Percentiles rank a stretch among this genome's conserved stretches.
phyloP scores from a whole-genome alignment of 192 early-diverging fungal species.

The Coemansia sp. region DNA sequence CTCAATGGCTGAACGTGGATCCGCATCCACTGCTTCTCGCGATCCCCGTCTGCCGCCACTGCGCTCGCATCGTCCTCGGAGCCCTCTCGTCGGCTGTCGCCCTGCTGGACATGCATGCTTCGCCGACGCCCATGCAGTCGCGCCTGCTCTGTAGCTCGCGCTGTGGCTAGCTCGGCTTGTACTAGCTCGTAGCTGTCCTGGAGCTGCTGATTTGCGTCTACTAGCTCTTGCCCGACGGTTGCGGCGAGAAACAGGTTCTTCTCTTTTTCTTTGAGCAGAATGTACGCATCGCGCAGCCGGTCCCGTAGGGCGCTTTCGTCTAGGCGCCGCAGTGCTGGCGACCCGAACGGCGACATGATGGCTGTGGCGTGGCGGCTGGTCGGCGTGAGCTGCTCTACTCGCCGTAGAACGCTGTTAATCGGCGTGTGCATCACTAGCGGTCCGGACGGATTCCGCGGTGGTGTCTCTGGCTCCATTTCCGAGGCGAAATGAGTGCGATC shows the following conservation, averaged over 20 bases:
- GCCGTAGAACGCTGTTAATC: slow-evolving; percentile 11
- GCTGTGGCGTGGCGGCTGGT: not conserved
- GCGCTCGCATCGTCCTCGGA: not conserved
- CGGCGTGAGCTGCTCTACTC: slow-evolving; percentile 24
- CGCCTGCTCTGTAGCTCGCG: not conserved
- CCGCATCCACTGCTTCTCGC: slow-evolving; percentile 34
- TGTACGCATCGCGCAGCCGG: slow-evolving; percentile 47
- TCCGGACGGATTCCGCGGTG: slow-evolving; percentile 11
- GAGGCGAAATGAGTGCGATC: no score
- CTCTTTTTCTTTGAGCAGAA: slow-evolving; percentile 51
- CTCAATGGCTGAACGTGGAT: slow-evolving; percentile 33
- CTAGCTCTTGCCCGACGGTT: slow-evolving; percentile 50
- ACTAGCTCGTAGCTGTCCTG: slow-evolving; percentile 29
- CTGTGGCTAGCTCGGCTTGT: slow-evolving; percentile 23
- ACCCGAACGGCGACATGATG: slow-evolving; percentile 23
- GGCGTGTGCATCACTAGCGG: slow-evolving; percentile 13
- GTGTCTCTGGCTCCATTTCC: slow-evolving; percentile 34
- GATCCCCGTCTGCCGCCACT: slow-evolving; percentile 10
- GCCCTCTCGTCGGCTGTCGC: not conserved
- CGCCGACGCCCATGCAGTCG: slow-evolving; percentile 36
- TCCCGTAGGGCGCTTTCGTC: slow-evolving; percentile 34
- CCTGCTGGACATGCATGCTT: slow-evolving; percentile 27
- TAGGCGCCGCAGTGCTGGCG: slow-evolving; percentile 43
- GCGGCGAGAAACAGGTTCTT: slow-evolving; percentile 45
- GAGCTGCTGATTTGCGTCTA: slow-evolving; percentile 50